Base-by-base conservation (phyloP, 176 grass and related monocot genomes). In the Hsuehochloa calcarea region DNA sequence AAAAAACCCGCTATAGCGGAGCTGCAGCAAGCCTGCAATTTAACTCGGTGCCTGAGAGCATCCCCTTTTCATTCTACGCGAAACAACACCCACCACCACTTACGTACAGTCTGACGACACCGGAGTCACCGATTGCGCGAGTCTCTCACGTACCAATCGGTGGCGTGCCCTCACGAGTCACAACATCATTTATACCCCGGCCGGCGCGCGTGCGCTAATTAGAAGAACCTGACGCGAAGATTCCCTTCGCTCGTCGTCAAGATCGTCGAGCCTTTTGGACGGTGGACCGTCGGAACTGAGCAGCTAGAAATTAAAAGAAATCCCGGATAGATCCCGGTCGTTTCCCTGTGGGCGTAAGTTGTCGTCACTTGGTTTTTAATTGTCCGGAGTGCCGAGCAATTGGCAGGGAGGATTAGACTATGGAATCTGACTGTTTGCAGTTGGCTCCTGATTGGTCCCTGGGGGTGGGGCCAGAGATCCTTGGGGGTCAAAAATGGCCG, bases 371-470 rank as follows among this genome's bases (percentile, higher is more conserved):
- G 51, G 27, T 19, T 11, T 11, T 11, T 45, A 4, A 52, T 15
- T 50, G 85, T 40, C 38, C 5, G 12, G 1, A 25, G n/a, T 19
- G 31, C 41, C 41, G 13, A 25, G 46, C 4, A 12, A n/a, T 82
- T 81, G 65, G 35, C 54, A 35, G 52, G 61, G 67, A 1, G 29
- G 63, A 70, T 66, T 63, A 15, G 26, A 40, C 64, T 43, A 51
- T 23, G 31, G 74, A 83, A 65, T 75, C 56, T 83, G 44, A 5
- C 37, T 45, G 17, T 2, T 52, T 55, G 55, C 23, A 41, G 4
- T 7, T 44, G 81, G 74, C 80, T 79, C 81, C 75, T 84, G 67
- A 70, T 29, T 79, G 56, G n/a, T 50, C 0, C 17, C 68, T 45
- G 45, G 75, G 87, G 81, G 35, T 80, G 37, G 8, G 1, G 14